These are phyloP conservation scores for Neurospora sp. DNA, from an alignment of 2,329 filamentous ascomycete species.

Conservation along the genomic window DNA sequence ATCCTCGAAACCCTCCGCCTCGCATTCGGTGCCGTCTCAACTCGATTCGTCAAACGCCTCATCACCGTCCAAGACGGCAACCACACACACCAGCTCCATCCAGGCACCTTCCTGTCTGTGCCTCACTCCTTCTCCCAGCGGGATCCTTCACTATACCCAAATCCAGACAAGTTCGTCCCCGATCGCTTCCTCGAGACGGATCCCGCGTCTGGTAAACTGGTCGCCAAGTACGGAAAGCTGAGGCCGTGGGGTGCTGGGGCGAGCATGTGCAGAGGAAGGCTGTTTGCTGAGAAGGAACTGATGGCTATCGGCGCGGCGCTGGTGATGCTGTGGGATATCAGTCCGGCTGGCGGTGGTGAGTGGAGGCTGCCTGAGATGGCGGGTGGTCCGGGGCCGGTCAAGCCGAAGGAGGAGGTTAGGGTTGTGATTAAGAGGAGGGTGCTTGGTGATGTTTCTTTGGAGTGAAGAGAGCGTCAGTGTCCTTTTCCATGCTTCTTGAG, in stretches of 20 bases:
- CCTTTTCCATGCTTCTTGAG: no score
- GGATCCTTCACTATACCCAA: conserved; percentile 16
- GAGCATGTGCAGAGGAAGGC: conserved; percentile 11
- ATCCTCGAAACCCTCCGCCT: conserved; percentile 12
- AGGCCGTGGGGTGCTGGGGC: conserved; percentile 10
- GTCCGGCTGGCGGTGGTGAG: conserved; percentile 1
- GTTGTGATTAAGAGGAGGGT: conserved; percentile 8
- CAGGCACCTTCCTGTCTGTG: conserved; percentile 8
- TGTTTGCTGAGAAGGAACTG: conserved; percentile 14
- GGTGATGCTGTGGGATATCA: conserved; percentile 11
- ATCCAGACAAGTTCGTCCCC: conserved; percentile 20
- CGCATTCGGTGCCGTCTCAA: conserved; percentile 8
- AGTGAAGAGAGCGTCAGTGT: neutral
- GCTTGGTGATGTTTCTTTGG: neutral
- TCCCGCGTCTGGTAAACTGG: conserved; percentile 1
- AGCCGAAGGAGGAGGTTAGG: conserved; percentile 11
- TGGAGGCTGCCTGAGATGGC: conserved; percentile 10
- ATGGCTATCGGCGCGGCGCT: conserved; percentile 7
- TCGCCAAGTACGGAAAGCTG: conserved; percentile 8
- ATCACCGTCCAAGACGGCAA: conserved; percentile 8
- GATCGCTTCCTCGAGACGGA: conserved; percentile 18
- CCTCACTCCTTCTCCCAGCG: conserved; percentile 13
- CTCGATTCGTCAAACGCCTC: conserved; percentile 7
- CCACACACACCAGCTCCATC: conserved; percentile 1
- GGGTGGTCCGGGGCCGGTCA: conserved; percentile 13